Conservation (phyloP, 768 basidiomycete species). For the Naematelia aurantialba region DNA sequence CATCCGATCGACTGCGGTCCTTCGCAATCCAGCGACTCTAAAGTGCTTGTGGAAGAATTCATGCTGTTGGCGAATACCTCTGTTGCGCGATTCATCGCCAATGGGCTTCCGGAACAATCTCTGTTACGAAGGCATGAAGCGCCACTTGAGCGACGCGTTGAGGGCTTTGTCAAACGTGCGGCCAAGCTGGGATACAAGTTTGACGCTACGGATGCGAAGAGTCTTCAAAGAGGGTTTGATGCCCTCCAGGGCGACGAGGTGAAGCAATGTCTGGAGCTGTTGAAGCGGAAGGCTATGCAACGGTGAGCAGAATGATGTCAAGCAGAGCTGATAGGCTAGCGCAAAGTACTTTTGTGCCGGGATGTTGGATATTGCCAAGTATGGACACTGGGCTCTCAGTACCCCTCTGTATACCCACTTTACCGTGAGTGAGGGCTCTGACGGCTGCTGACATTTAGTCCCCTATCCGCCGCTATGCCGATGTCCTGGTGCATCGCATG, state of each 20-base stretch:
- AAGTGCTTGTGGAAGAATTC: constrained; percentile 88
- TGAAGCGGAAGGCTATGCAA: constrained; percentile 87
- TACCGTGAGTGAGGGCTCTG: constrained; percentile 30
- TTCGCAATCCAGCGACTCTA: constrained; percentile 65
- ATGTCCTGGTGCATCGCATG: constrained; percentile 92
- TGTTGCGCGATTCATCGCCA: constrained; percentile 88
- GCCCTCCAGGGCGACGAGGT: constrained; percentile 68
- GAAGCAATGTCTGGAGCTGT: constrained; percentile 71
- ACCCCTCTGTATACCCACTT: constrained; percentile 75
- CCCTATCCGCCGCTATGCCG: constrained; percentile 71
- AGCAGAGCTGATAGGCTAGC: constrained; percentile 42
- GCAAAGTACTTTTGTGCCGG: constrained; percentile 99
- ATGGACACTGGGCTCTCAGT: constrained; percentile 85
- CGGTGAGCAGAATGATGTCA: constrained; percentile 37
- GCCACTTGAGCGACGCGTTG: constrained; percentile 85
- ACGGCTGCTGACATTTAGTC: constrained; percentile 16
- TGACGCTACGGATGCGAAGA: constrained; percentile 71
- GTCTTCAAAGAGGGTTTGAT: constrained; percentile 81
- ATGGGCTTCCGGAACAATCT: constrained; percentile 94
- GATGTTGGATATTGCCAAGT: constrained; percentile 98
- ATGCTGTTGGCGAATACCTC: constrained; percentile 89
- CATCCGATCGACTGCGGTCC: constrained; percentile 73
- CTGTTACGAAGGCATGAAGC: constrained; percentile 88
- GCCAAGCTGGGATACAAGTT: constrained; percentile 75
- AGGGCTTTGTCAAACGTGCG: constrained; percentile 73